Evolutionary conservation across 2,329 filamentous ascomycete species (phyloP).

Genomic region (Trichoderma hamatum): DNA sequence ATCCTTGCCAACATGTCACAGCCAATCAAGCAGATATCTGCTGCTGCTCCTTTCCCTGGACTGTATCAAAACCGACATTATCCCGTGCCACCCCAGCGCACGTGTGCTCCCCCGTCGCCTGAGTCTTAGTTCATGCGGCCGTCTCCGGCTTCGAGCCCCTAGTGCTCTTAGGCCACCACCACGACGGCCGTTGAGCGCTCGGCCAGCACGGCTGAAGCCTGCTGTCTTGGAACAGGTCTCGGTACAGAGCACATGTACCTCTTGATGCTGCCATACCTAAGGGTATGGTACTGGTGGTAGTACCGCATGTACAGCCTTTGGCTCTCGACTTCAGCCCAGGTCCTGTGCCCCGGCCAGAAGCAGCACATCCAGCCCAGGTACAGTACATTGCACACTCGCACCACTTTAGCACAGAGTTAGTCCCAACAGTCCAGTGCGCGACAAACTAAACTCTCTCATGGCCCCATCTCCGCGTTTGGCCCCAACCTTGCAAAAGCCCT

Average conservation of each 20-base stretch:
- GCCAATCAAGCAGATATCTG: neutral
- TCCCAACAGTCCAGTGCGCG: constrained; percentile 21
- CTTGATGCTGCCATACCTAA: neutral
- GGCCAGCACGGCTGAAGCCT: constrained; percentile 13
- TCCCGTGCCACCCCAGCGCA: constrained; percentile 13
- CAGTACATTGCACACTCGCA: neutral
- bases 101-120: constrained; percentile 16
- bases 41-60: neutral
- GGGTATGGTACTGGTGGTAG: too few species aligned
- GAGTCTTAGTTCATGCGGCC: constrained; percentile 18
- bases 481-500: constrained; percentile 26
- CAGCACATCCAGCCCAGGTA: neutral
- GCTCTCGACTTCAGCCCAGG: too few species aligned
- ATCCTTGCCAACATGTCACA: neutral
- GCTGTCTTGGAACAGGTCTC: neutral
- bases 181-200: constrained; percentile 8
- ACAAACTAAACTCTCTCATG: constrained; percentile 25
- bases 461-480: constrained; percentile 29
- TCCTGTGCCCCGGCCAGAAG: neutral
- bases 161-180: neutral
- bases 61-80: constrained; percentile 11
- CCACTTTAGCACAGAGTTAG: too few species aligned
- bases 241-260: neutral
- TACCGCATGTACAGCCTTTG: too few species aligned
- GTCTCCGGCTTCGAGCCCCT: constrained; percentile 23